These are phyloP conservation scores for Wallemia ichthyophaga DNA, from an alignment of 1,284 basidiomycete species.

Conservation along the genomic window DNA sequence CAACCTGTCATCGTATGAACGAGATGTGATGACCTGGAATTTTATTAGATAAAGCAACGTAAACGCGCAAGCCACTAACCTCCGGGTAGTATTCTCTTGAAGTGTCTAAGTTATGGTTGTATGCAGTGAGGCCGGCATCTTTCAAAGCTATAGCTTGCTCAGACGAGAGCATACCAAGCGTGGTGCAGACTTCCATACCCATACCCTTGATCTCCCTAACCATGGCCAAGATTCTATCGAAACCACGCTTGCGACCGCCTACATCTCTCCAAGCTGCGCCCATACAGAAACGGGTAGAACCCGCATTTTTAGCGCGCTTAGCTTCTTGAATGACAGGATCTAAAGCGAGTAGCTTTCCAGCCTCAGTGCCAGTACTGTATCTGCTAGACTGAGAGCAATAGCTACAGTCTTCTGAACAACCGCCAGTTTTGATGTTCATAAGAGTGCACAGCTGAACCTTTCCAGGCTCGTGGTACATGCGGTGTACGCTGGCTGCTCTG, in stretches of 20 bases:
- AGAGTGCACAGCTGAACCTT: slow-evolving; percentile 89
- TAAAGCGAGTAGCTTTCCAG: slow-evolving; percentile 59
- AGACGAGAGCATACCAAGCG: slow-evolving; percentile 77
- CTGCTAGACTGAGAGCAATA: slow-evolving; percentile 92
- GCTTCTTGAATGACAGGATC: slow-evolving; percentile 77
- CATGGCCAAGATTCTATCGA: slow-evolving; percentile 80
- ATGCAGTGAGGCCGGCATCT: slow-evolving; percentile 81
- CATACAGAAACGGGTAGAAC: slow-evolving; percentile 95
- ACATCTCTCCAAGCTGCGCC: slow-evolving; percentile 97
- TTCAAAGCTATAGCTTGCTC: slow-evolving; percentile 82
- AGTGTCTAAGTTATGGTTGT: slow-evolving; percentile 97
- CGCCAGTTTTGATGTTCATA: slow-evolving; percentile 97
- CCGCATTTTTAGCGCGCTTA: slow-evolving; percentile 74
- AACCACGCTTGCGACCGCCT: slow-evolving; percentile 71
- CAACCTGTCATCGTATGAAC: slow-evolving; percentile 77
- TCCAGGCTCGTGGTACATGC: slow-evolving; percentile 53
- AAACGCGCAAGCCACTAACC: slow-evolving; percentile 18
- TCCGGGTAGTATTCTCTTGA: slow-evolving; percentile 87
- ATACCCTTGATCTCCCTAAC: slow-evolving; percentile 51
- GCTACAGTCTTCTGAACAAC: slow-evolving; percentile 88
- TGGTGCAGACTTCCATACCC: slow-evolving; percentile 96
- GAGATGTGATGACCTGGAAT: slow-evolving; percentile 61
- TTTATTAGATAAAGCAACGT: not conserved
- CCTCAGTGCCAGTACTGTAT: slow-evolving; percentile 65
- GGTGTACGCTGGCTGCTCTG: slow-evolving; percentile 41